phyloP scores from a whole-genome alignment of 2,329 filamentous ascomycete genomes.

The Emmonsiellopsis sp. region DNA sequence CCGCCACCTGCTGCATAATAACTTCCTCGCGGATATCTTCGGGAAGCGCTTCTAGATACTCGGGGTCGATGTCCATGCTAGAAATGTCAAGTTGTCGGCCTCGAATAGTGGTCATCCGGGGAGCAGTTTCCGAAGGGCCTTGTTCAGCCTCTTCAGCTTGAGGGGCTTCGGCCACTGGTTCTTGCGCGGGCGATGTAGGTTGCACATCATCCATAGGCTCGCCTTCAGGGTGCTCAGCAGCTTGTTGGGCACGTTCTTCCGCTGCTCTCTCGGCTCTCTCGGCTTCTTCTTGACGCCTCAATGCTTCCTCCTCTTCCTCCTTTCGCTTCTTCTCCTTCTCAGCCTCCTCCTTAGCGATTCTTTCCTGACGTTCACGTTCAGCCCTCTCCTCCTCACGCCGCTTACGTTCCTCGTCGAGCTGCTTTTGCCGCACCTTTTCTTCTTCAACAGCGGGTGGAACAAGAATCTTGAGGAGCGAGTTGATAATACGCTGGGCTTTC shows the following conservation, averaged over 20 bases:
- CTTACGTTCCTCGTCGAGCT: conserved; percentile 46
- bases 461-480: conserved; percentile 60
- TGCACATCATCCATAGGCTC: conserved; percentile 73
- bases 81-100: conserved; percentile 89
- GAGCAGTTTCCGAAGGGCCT: conserved; percentile 39
- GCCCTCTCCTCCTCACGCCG: conserved; percentile 52
- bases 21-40: conserved; percentile 96
- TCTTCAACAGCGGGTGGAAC: conserved; percentile 77
- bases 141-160: conserved; percentile 32
- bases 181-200: conserved; percentile 30
- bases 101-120: conserved; percentile 70
- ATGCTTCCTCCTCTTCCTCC: conserved; percentile 59
- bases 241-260: conserved; percentile 29
- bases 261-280: conserved; percentile 42
- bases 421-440: conserved; percentile 60
- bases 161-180: conserved; percentile 23
- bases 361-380: conserved; percentile 53
- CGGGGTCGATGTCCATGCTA: conserved; percentile 82
- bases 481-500: conserved; percentile 58
- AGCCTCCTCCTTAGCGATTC: conserved; percentile 57
- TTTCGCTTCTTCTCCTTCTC: conserved; percentile 60
- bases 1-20: conserved; percentile 78
- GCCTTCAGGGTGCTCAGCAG: conserved; percentile 21
- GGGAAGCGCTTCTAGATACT: conserved; percentile 93
- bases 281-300: conserved; percentile 45